A percentile compares a stretch with the other conserved stretches of the same genome.
These are phyloP conservation scores for Lactarius hatsudake DNA, from an alignment of 768 basidiomycete genomes.

Conservation along the genomic window DNA sequence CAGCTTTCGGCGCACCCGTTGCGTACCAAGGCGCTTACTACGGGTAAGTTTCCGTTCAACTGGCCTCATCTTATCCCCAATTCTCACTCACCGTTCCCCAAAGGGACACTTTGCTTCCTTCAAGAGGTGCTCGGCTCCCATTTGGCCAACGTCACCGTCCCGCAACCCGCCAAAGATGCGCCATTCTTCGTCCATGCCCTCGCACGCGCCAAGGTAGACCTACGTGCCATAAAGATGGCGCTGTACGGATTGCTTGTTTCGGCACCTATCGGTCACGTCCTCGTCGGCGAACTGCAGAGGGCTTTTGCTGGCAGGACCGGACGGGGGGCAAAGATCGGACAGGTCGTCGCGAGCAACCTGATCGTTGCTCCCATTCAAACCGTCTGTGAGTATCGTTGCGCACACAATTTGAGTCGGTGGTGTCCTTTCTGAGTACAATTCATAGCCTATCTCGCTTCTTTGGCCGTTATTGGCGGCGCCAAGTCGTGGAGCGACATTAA, in stretches of 20 bases:
- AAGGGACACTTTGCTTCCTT: slow-evolving; percentile 45
- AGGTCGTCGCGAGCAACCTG: slow-evolving; percentile 74
- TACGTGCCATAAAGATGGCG: slow-evolving; percentile 79
- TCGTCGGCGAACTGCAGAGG: slow-evolving; percentile 70
- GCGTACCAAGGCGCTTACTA: slow-evolving; percentile 77
- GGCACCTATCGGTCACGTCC: slow-evolving; percentile 74
- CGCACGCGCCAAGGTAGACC: slow-evolving; percentile 56
- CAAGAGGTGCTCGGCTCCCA: slow-evolving; percentile 82
- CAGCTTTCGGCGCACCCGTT: slow-evolving; percentile 68
- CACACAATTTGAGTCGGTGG: not conserved
- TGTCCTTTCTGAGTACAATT: not conserved
- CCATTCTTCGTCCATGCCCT: slow-evolving; percentile 51
- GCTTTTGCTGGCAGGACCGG: slow-evolving; percentile 74
- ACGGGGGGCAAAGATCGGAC: slow-evolving; percentile 58
- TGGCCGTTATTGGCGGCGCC: slow-evolving; percentile 84
- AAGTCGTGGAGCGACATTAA: slow-evolving; percentile 59
- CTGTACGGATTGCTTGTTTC: slow-evolving; percentile 81
- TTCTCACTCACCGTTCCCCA: not conserved
- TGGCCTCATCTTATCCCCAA: not conserved
- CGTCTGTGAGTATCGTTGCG: slow-evolving; percentile 44
- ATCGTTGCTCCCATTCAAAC: slow-evolving; percentile 75
- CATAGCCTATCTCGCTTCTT: slow-evolving; percentile 68
- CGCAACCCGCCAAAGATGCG: slow-evolving; percentile 50
- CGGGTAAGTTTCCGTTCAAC: slow-evolving; percentile 43
- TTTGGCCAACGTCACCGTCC: slow-evolving; percentile 58